Evolutionary conservation across 768 basidiomycete species (phyloP), one percentile per base, ranked within the genome.

Genomic region (Hericium rajendrae): DNA sequence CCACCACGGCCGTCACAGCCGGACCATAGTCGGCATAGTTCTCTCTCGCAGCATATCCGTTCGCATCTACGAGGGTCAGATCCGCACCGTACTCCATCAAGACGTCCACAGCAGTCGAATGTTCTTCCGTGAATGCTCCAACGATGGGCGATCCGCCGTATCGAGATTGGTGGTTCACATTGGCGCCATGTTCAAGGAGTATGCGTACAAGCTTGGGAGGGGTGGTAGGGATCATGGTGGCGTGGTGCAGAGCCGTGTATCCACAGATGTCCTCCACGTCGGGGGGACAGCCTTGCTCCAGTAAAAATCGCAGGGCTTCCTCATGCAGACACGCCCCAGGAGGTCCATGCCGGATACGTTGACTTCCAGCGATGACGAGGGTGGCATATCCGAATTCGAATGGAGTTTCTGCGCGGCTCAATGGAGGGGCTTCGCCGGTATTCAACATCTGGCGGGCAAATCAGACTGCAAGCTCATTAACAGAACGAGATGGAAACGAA

Each of bases 71-170:
- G 6, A 72, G 58, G 53, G 76, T 72, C 50, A 81, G 22, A 56
- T 77, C 73, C 6, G 80, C 81, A 10, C 73, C 76, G 41, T 71
- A 72, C 62, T 79, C 78, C 74, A 83, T 71, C 54, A 83, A 62
- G 15, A 78, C 51, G 32, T 81, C 74, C n/a, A 81, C 68, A 1
- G 51, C 38, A 4, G 50, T 50, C 6, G 61, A 40, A 13, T 39
- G 48, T 3, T 38, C 51, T 20, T 2, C 39, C 52, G 70, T 68
- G 16, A 77, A 66, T 1, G 73, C 68, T 2, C 66, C 64, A 39
- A 66, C 65, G 6, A 81, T 48, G 2, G 80, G 66, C 0, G 78
- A 72, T 54, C 73, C 73, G 1, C 81, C 81, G 55, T 76, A 80
- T 15, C 74, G 72, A 51, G 77, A 77, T 58, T 72, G 78, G 6